Evolutionary conservation across 108 stramenopile species (phyloP).

Genomic region (Chaetoceros tenuissimus): DNA sequence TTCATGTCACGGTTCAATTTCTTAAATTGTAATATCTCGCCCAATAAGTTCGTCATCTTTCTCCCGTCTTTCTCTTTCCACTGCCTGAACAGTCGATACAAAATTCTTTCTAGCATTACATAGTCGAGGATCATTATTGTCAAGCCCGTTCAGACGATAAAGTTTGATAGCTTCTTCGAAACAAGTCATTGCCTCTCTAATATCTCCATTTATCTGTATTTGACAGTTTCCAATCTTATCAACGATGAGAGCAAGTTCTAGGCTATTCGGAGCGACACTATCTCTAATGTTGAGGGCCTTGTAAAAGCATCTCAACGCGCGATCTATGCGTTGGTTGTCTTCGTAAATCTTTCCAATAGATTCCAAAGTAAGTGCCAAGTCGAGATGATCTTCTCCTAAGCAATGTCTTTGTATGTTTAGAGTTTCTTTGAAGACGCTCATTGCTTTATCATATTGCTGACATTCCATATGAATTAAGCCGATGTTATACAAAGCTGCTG

Average conservation of each 20-base stretch:
- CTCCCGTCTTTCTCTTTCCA: not conserved
- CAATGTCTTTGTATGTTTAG: not conserved
- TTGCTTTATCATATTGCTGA: conserved; percentile 18
- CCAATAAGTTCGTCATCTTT: no score
- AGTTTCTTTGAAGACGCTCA: conserved; percentile 18
- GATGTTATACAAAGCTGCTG: conserved; percentile 26
- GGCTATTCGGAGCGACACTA: not conserved
- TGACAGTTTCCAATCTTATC: not conserved
- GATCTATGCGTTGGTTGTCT: not conserved
- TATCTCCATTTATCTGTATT: not conserved
- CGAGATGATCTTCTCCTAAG: not conserved
- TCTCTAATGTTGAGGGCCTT: not conserved
- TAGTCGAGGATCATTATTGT: not conserved
- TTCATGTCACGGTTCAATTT: no score
- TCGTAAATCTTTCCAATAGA: not conserved
- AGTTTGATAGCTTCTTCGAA: not conserved
- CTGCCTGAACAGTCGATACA: not conserved
- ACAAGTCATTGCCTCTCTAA: not conserved
- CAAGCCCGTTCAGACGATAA: not conserved
- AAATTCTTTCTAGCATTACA: not conserved
- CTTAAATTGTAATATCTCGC: no score
- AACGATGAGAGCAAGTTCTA: not conserved
- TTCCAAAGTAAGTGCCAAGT: not conserved
- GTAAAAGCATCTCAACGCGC: not conserved
- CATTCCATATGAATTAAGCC: conserved; percentile 21